Evolutionary conservation across 2,329 filamentous ascomycete genomes (phyloP).

Genomic region (Knufia fluminis): DNA sequence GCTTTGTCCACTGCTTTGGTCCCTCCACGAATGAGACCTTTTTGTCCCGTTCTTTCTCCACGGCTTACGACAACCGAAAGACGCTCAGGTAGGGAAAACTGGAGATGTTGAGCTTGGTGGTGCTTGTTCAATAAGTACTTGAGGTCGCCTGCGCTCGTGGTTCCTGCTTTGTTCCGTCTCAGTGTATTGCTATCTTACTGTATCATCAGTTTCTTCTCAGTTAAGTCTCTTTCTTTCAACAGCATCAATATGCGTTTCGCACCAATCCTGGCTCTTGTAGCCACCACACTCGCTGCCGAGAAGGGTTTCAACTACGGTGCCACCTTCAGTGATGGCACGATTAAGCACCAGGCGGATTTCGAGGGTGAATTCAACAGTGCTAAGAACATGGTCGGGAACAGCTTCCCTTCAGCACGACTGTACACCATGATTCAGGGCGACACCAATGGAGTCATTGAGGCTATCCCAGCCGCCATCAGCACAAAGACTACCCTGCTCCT

Average conservation of each 20-base stretch:
- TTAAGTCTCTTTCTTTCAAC: neutral
- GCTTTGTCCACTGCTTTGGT: neutral
- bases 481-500: constrained; percentile 71
- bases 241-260: constrained; percentile 24
- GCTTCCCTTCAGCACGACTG: constrained; percentile 40
- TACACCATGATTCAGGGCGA: constrained; percentile 58
- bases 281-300: constrained; percentile 25
- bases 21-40: neutral
- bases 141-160: neutral
- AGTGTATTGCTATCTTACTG: neutral
- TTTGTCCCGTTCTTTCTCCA: neutral
- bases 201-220: neutral
- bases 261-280: constrained; percentile 26
- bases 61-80: neutral
- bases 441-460: constrained; percentile 55
- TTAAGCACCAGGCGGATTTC: constrained; percentile 36
- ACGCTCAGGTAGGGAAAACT: neutral
- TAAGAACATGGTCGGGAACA: constrained; percentile 30
- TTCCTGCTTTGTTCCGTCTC: neutral
- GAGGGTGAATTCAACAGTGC: constrained; percentile 38
- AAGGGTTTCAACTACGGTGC: constrained; percentile 43
- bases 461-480: constrained; percentile 73
- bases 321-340: constrained; percentile 32
- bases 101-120: neutral
- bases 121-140: neutral